phyloP scores from a whole-genome alignment of 2,329 filamentous ascomycete genomes.

The Hypoxylon sp. region DNA sequence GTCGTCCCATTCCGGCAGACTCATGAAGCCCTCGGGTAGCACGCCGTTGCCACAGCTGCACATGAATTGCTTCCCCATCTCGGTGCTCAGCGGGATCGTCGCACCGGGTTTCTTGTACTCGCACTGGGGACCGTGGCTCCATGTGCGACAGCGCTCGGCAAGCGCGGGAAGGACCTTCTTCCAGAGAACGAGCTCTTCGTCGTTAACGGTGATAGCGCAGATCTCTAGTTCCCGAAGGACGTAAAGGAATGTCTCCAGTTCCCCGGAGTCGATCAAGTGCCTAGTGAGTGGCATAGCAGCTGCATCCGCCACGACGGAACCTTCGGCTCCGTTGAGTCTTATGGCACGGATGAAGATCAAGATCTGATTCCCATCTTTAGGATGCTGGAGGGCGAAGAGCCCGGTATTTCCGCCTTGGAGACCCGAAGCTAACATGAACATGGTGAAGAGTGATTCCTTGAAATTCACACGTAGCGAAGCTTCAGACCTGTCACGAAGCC shows the following conservation, averaged over 20 bases:
- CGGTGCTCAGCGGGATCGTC: conserved; percentile 56
- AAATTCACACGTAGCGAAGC: conserved; percentile 58
- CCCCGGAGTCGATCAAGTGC: conserved; percentile 50
- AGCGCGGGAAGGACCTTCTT: conserved; percentile 60
- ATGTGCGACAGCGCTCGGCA: conserved; percentile 64
- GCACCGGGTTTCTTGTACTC: conserved; percentile 58
- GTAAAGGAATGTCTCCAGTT: conserved; percentile 57
- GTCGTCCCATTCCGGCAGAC: conserved; percentile 60
- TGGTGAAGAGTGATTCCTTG: conserved; percentile 63
- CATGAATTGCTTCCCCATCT: conserved; percentile 54
- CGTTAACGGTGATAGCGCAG: conserved; percentile 58
- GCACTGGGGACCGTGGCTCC: conserved; percentile 58
- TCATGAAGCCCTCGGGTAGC: conserved; percentile 57
- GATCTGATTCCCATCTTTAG: conserved; percentile 48
- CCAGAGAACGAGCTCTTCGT: conserved; percentile 70
- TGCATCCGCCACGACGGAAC: conserved; percentile 61
- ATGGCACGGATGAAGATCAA: conserved; percentile 59
- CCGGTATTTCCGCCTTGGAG: conserved; percentile 61
- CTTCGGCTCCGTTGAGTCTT: conserved; percentile 59
- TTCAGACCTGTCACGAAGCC: conserved; percentile 51
- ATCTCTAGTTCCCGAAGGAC: conserved; percentile 53
- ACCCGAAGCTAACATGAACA: conserved; percentile 62
- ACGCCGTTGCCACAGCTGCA: conserved; percentile 62
- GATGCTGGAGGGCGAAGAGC: conserved; percentile 59
- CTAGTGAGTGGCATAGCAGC: conserved; percentile 61